Evolutionary conservation across 225 moss, liverwort and hornwort species (phyloP).

Genomic region (Marchantia paleacea): DNA sequence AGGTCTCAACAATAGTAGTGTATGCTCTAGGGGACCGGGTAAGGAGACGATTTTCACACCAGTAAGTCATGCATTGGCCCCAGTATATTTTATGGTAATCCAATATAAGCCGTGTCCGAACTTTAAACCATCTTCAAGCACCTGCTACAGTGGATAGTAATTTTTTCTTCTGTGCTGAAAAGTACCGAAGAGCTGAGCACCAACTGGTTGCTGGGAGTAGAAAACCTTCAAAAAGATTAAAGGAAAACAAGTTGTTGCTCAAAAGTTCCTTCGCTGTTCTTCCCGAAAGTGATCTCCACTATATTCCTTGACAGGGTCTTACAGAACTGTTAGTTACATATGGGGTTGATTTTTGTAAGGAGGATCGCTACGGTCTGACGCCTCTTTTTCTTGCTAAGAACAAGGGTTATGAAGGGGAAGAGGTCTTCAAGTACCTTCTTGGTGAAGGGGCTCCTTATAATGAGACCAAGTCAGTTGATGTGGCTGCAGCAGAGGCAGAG

Average conservation of each 20-base stretch:
- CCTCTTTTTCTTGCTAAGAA: conserved; percentile 84
- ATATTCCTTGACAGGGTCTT: conserved; percentile 25
- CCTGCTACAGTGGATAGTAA: background rate
- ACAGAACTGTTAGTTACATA: conserved; percentile 77
- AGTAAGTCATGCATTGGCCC: too few species aligned
- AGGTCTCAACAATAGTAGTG: too few species aligned
- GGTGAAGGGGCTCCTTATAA: conserved; percentile 94
- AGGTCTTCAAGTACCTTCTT: conserved; percentile 81
- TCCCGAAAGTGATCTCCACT: background rate
- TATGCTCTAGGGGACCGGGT: too few species aligned
- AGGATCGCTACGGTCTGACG: conserved; percentile 75
- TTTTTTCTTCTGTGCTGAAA: background rate
- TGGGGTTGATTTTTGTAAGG: conserved; percentile 66
- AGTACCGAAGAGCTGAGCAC: background rate
- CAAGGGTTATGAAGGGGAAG: conserved; percentile 84
- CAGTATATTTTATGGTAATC: too few species aligned
- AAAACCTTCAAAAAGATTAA: background rate
- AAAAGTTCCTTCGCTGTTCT: too few species aligned
- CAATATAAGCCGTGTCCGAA: too few species aligned
- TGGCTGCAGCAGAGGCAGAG: conserved; percentile 61
- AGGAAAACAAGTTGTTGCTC: background rate
- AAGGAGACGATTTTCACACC: too few species aligned
- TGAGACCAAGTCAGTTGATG: conserved; percentile 60
- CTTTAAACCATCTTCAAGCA: too few species aligned
- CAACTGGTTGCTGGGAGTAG: background rate